Conservation (phyloP, 306 rosid species). For the Lagenaria siceraria region DNA sequence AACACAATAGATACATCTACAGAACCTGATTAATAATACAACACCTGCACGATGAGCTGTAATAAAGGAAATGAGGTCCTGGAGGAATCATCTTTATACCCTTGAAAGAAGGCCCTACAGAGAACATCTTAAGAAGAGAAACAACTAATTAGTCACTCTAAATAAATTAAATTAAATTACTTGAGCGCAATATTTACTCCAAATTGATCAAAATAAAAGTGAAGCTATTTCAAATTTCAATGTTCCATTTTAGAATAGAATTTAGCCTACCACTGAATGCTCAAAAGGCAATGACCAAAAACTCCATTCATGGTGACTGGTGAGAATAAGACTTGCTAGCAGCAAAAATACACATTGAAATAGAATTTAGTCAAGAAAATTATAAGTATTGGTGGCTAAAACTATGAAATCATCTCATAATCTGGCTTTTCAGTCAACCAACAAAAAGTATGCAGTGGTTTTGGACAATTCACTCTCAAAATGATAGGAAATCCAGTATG, state of each 20-base stretch:
- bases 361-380: background rate
- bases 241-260: background rate
- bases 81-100: constrained; percentile 96
- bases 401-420: background rate
- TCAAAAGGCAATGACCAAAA: background rate
- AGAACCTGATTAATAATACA: background rate
- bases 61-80: constrained; percentile 75
- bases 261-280: background rate
- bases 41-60: constrained; percentile 80
- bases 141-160: constrained; percentile 4
- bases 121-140: constrained; percentile 38
- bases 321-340: background rate
- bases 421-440: background rate
- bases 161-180: background rate
- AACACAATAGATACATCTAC: background rate
- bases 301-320: background rate
- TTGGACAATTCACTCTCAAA: background rate
- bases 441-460: background rate
- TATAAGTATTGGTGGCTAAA: background rate
- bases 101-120: constrained; percentile 71
- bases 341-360: background rate
- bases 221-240: background rate
- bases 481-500: background rate
- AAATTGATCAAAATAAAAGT: background rate
- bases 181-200: background rate